Evolutionary conservation across 805 yeast species (phyloP).

Genomic region (Spathaspora gorwiae): DNA sequence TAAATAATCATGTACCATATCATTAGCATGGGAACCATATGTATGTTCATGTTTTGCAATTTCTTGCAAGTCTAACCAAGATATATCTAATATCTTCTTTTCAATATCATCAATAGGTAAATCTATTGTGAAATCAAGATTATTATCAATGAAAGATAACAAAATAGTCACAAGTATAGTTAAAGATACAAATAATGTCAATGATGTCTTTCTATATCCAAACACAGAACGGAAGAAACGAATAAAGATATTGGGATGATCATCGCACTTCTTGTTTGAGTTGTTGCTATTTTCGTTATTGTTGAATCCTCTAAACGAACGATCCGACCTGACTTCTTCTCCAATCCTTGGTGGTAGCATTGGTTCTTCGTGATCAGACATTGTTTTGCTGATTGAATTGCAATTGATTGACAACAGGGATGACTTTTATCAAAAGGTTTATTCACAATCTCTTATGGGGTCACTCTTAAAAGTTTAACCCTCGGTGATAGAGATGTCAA

Average conservation of each 20-base stretch:
- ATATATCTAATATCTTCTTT: conserved; percentile 31
- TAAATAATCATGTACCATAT: conserved; percentile 67
- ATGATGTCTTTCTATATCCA: conserved; percentile 70
- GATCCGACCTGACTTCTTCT: background rate
- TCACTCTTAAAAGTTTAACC: too few relatives aligned
- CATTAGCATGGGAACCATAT: conserved; percentile 72
- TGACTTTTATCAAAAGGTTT: too few relatives aligned
- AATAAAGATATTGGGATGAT: conserved; percentile 18
- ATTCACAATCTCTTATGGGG: too few relatives aligned
- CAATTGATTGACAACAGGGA: too few relatives aligned
- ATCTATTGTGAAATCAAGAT: conserved; percentile 31
- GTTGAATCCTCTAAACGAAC: background rate
- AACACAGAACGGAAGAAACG: conserved; percentile 44
- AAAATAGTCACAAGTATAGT: conserved; percentile 42
- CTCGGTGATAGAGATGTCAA: too few relatives aligned
- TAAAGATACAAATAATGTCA: conserved; percentile 50
- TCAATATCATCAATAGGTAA: conserved; percentile 43
- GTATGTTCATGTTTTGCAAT: conserved; percentile 72
- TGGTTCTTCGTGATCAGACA: background rate
- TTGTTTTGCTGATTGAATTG: too few relatives aligned
- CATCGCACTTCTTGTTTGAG: background rate
- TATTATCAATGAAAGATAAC: conserved; percentile 36
- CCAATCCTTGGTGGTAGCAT: background rate
- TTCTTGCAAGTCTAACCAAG: conserved; percentile 69
- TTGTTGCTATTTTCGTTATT: conserved; percentile 1